Conservation (phyloP, 306 rosid species). For the Oemleria cerasiformis region DNA sequence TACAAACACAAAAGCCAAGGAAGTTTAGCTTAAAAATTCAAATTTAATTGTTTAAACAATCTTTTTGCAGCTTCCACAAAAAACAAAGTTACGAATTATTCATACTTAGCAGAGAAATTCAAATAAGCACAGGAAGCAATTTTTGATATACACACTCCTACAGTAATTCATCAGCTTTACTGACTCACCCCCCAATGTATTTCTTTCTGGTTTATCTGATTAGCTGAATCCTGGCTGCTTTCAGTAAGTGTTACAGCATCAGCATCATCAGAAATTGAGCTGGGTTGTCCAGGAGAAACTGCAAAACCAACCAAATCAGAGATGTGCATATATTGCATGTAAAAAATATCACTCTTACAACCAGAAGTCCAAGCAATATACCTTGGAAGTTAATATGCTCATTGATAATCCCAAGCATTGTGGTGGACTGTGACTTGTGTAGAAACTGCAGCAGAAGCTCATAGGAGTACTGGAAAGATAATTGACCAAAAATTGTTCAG, state of each 20-base stretch:
- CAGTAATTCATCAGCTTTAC: constrained; percentile 8
- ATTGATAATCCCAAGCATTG: constrained; percentile 84
- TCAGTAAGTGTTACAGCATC: constrained; percentile 83
- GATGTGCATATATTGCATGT: background rate
- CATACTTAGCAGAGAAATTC: background rate
- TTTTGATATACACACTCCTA: constrained; percentile 3
- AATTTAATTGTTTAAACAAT: background rate
- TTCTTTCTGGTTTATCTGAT: constrained; percentile 80
- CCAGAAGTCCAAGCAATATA: constrained; percentile 30
- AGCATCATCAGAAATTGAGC: constrained; percentile 80
- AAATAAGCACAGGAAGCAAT: background rate
- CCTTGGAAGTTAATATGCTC: constrained; percentile 94
- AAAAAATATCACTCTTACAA: background rate
- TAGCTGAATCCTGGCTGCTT: constrained; percentile 80
- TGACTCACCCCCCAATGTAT: constrained; percentile 93
- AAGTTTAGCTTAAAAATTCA: background rate
- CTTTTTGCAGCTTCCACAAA: background rate
- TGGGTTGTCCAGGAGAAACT: constrained; percentile 89
- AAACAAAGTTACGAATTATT: background rate
- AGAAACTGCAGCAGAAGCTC: constrained; percentile 92
- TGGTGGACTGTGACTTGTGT: constrained; percentile 70
- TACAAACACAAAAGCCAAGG: background rate
- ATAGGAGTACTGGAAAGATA: constrained; percentile 70
- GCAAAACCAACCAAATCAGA: constrained; percentile 23
- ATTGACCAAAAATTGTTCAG: constrained; percentile 24